These are phyloP conservation scores for Elsinoe fawcettii DNA, from an alignment of 2,329 filamentous ascomycete genomes.

Conservation along the genomic window DNA sequence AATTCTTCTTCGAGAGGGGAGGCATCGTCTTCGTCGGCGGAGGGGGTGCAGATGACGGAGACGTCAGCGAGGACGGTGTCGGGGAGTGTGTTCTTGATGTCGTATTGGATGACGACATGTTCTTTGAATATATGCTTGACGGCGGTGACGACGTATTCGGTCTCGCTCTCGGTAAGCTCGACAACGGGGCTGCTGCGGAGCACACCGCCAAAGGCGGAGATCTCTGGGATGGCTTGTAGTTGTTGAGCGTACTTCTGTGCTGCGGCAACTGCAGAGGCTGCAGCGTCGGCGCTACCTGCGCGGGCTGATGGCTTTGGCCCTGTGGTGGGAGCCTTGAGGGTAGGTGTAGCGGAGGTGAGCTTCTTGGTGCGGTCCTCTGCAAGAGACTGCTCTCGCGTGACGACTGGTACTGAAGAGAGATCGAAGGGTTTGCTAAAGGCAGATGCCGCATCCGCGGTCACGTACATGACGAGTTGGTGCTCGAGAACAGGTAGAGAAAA, in stretches of 20 bases:
- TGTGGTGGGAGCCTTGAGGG: constrained; percentile 83
- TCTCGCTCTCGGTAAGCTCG: constrained; percentile 93
- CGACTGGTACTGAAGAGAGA: constrained; percentile 80
- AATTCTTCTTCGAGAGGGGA: constrained; percentile 68
- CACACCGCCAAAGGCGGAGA: constrained; percentile 79
- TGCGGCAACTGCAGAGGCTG: constrained; percentile 62
- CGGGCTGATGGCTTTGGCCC: constrained; percentile 66
- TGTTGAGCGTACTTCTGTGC: constrained; percentile 86
- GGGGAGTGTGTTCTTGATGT: constrained; percentile 93
- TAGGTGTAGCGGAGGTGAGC: constrained; percentile 83
- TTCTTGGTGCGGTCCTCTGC: constrained; percentile 97
- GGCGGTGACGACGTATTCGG: constrained; percentile 88
- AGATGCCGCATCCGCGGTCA: constrained; percentile 81
- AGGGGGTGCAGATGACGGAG: constrained; percentile 71
- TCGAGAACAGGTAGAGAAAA: constrained; percentile 92
- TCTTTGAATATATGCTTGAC: constrained; percentile 98
- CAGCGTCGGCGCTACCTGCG: constrained; percentile 67
- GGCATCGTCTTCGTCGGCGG: constrained; percentile 80
- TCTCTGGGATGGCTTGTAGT: constrained; percentile 79
- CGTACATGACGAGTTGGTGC: constrained; percentile 95
- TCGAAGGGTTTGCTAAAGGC: constrained; percentile 84
- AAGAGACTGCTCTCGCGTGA: constrained; percentile 90
- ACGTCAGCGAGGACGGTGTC: constrained; percentile 87
- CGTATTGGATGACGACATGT: constrained; percentile 89
- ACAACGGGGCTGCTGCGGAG: constrained; percentile 83